Percentiles rank a stretch among this genome's conserved stretches.
phyloP scores from a whole-genome alignment of 192 early-diverging fungal genomes.

The Umbelopsis vinacea region DNA sequence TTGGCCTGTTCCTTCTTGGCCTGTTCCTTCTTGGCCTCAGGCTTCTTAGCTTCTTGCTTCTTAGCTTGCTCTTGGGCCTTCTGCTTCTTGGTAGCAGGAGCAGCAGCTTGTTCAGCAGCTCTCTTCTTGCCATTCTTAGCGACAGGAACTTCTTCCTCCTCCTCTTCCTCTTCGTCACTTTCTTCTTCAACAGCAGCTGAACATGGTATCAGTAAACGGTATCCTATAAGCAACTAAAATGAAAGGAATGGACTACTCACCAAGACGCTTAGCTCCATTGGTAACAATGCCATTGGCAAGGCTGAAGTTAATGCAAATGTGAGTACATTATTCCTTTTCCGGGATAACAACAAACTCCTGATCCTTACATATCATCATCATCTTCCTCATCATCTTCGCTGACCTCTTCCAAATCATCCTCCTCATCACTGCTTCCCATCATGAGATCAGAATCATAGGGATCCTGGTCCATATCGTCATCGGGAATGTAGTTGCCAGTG shows the following conservation, averaged over 20 bases:
- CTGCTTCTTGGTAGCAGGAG: constrained; percentile 36
- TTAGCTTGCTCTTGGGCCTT: constrained; percentile 36
- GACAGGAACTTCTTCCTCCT: constrained; percentile 36
- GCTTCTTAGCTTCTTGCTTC: constrained; percentile 39
- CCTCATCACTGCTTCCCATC: constrained; percentile 32
- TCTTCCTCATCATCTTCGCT: constrained; percentile 34
- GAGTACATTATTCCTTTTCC: background rate
- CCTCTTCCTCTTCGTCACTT: constrained; percentile 38
- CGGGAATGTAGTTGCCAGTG: constrained; percentile 73
- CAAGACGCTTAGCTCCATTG: constrained; percentile 37
- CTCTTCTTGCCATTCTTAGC: constrained; percentile 39
- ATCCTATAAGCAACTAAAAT: constrained; percentile 25
- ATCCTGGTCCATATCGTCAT: constrained; percentile 52
- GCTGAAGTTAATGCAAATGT: constrained; percentile 43
- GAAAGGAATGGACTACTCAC: constrained; percentile 8
- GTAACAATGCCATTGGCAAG: constrained; percentile 27
- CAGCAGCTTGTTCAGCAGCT: constrained; percentile 33
- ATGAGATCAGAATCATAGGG: constrained; percentile 44
- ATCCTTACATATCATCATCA: constrained; percentile 31
- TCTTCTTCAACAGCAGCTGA: constrained; percentile 27
- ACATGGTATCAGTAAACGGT: background rate
- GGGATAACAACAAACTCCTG: background rate
- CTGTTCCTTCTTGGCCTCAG: constrained; percentile 40
- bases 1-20: constrained; percentile 49
- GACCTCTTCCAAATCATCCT: constrained; percentile 48